Conservation (phyloP, 495 filamentous ascomycete genomes). For the Diplogelasinospora grovesii region DNA sequence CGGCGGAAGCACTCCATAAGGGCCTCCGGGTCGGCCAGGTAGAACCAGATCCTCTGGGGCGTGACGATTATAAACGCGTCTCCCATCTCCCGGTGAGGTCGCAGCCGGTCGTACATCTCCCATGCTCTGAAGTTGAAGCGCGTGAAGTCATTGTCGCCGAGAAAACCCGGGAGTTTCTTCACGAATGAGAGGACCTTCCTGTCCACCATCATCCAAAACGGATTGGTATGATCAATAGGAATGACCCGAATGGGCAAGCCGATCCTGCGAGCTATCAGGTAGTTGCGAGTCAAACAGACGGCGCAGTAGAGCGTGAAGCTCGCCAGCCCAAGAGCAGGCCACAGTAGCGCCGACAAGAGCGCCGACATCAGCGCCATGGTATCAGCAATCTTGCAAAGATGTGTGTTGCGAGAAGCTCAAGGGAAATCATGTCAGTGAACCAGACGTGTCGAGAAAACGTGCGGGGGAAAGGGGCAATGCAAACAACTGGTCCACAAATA, state of each 20-base stretch:
- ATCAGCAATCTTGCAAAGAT: no score
- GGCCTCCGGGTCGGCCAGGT: slow-evolving; percentile 34
- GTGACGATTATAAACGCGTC: slow-evolving; percentile 37
- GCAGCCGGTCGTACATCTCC: slow-evolving; percentile 30
- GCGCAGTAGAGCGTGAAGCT: no score
- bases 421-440: no score
- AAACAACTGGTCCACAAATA: no score
- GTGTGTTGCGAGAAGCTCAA: no score
- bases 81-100: slow-evolving; percentile 34
- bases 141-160: slow-evolving; percentile 25
- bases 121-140: slow-evolving; percentile 30
- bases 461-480: no score
- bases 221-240: slow-evolving; percentile 26
- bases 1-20: slow-evolving; percentile 30
- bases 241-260: slow-evolving; percentile 34
- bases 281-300: slow-evolving; percentile 10
- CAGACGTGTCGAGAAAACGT: no score
- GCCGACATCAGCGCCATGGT: no score
- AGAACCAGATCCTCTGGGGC: slow-evolving; percentile 34
- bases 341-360: no score
- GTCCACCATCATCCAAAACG: slow-evolving; percentile 26
- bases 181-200: slow-evolving; percentile 12
- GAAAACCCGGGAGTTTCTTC: slow-evolving; percentile 12
- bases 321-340: no score
- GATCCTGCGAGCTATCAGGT: slow-evolving; percentile 20